A percentile compares a stretch with the other conserved stretches of the same genome.
Evolutionary conservation across 1,139 yeast species (phyloP).

Genomic region (Pneumocystis murina): DNA sequence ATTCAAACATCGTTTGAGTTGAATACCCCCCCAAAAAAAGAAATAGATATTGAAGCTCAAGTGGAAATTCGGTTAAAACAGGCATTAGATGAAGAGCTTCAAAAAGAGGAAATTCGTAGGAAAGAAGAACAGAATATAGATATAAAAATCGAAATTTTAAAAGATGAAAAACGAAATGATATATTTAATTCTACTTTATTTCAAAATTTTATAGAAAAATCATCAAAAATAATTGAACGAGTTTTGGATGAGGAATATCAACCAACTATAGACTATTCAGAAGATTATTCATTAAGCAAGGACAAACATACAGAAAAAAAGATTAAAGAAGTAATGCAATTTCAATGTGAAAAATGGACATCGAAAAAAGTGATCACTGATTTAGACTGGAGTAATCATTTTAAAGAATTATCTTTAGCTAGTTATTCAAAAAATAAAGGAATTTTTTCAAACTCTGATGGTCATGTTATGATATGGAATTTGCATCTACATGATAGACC

Average conservation of each 20-base stretch:
- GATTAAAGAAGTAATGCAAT: constrained; percentile 14
- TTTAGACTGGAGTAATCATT: constrained; percentile 31
- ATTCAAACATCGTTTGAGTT: background rate
- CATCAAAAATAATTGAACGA: constrained; percentile 30
- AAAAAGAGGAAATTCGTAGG: background rate
- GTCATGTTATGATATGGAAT: constrained; percentile 30
- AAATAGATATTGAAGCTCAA: constrained; percentile 5
- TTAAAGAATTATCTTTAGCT: constrained; percentile 32
- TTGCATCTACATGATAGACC: constrained; percentile 28
- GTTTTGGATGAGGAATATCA: constrained; percentile 28
- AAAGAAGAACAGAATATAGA: background rate
- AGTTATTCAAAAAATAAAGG: constrained; percentile 22
- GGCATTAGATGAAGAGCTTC: constrained; percentile 10
- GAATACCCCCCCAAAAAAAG: background rate
- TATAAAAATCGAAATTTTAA: background rate
- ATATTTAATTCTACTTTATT: background rate
- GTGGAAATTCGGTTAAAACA: constrained; percentile 15
- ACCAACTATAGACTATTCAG: constrained; percentile 24
- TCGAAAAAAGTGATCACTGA: constrained; percentile 25
- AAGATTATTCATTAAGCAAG: constrained; percentile 2
- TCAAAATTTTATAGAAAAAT: constrained; percentile 24
- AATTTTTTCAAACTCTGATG: constrained; percentile 12
- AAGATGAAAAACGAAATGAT: background rate
- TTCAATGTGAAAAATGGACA: constrained; percentile 18
- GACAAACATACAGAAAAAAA: constrained; percentile 3